Conservation (phyloP, 2,329 filamentous ascomycete genomes). For the Clarireedia homoeocarpa region DNA sequence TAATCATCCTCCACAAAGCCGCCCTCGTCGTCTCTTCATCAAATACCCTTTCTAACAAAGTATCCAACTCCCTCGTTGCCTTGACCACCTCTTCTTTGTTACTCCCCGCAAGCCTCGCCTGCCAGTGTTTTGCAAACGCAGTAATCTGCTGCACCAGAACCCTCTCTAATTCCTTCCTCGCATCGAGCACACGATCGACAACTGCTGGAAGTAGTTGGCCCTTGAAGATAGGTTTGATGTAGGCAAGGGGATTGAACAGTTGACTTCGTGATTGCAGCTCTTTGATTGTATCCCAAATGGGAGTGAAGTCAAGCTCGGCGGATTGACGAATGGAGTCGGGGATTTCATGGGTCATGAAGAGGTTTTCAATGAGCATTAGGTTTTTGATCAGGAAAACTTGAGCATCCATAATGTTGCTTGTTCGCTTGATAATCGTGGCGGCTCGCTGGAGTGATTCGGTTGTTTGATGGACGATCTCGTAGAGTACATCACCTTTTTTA, state of each 20-base stretch:
- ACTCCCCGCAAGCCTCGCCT: slow-evolving; percentile 39
- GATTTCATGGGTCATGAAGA: slow-evolving; percentile 93
- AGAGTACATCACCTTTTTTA: slow-evolving; percentile 48
- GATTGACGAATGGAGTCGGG: slow-evolving; percentile 51
- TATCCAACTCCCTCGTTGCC: slow-evolving; percentile 49
- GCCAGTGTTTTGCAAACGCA: slow-evolving; percentile 52
- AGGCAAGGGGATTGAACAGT: slow-evolving; percentile 45
- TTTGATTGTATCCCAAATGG: slow-evolving; percentile 54
- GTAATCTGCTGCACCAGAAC: slow-evolving; percentile 55
- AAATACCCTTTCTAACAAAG: slow-evolving; percentile 49
- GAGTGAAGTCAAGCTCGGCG: slow-evolving; percentile 51
- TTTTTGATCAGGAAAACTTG: slow-evolving; percentile 94
- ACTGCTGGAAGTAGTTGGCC: slow-evolving; percentile 29
- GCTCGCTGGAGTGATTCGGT: slow-evolving; percentile 76
- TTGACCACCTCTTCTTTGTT: slow-evolving; percentile 41
- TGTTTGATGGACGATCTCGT: slow-evolving; percentile 83
- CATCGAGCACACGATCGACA: slow-evolving; percentile 42
- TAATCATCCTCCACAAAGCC: slow-evolving; percentile 29
- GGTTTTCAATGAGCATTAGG: slow-evolving; percentile 88
- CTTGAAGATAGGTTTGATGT: slow-evolving; percentile 36
- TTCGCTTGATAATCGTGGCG: slow-evolving; percentile 60
- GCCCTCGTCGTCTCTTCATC: slow-evolving; percentile 28
- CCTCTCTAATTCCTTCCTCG: slow-evolving; percentile 57
- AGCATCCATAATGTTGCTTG: slow-evolving; percentile 58
- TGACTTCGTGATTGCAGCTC: slow-evolving; percentile 39